Evolutionary conservation across 1,139 yeast species (phyloP), one percentile per base, ranked within the genome.

Genomic region (Yamadazyma diospyri): DNA sequence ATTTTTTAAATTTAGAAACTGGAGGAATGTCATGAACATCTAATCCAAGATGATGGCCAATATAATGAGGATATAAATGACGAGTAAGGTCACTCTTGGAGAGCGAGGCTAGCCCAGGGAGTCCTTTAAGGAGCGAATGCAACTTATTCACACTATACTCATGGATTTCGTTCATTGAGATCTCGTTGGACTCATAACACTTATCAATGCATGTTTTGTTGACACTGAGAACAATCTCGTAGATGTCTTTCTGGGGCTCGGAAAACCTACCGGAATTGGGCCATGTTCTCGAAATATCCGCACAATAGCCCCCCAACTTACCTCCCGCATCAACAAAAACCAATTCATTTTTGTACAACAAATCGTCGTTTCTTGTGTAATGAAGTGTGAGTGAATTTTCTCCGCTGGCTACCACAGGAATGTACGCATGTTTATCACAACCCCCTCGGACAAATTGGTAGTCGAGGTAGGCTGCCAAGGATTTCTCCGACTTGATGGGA

Each of bases 241-340:
- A 94, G 21, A 94, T 61, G 42, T 92, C 98, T 29, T 69, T 71
- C 57, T 94, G 98, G 1, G 95, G 78, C 4, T 64, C 76, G 1
- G 83, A 59, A 55, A 92, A 94, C 1, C 76, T 73, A 1, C 72
- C 63, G 22, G 75, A 72, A 33, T 81, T 83, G 8, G 99, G 98
- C 97, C 98, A 94, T 0, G 97, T 83, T 43, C 98, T 70, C 2
- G 97, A 88, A 29, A 94, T 92, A 57, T 94, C 99, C 1, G 97
- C 81, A 52, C 95, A 82, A 57, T 94, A 94, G 0, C 97, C 97
- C 18, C 97, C 98, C 26, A 82, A 60, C 38, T 86, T 75, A 5
- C 97, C 99, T 1, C 95, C 95, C 3, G 98, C 98, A 58, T 94
- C 99, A 5, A 92, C 87, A 32, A 92, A 74, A 6, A 89, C 96